Conservation (phyloP, 2,329 filamentous ascomycete species). For the Exutisphaerella laricina region DNA sequence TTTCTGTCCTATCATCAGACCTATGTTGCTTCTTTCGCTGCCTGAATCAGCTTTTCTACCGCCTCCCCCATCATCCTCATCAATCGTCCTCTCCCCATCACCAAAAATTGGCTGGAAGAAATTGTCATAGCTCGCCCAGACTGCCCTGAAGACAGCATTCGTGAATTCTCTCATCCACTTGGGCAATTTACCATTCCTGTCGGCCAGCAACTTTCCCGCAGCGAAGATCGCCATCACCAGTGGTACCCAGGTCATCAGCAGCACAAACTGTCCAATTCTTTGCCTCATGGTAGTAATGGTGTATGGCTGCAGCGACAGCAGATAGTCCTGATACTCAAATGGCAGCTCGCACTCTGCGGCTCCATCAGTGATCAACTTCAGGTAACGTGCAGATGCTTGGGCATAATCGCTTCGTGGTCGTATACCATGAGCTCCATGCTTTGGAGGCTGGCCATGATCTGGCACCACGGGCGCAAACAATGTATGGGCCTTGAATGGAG, state of each 20-base stretch:
- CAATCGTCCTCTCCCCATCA: slow-evolving; percentile 68
- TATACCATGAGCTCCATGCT: slow-evolving; percentile 41
- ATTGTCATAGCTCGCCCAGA: slow-evolving; percentile 62
- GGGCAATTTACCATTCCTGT: slow-evolving; percentile 63
- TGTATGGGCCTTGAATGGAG: slow-evolving; percentile 76
- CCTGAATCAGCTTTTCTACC: not conserved
- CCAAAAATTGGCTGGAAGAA: slow-evolving; percentile 67
- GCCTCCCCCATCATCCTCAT: slow-evolving; percentile 19
- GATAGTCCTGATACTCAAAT: slow-evolving; percentile 66
- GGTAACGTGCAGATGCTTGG: slow-evolving; percentile 76
- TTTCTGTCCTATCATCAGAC: slow-evolving; percentile 2
- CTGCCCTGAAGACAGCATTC: slow-evolving; percentile 49
- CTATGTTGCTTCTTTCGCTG: not conserved
- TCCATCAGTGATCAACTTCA: slow-evolving; percentile 72
- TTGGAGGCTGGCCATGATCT: slow-evolving; percentile 27
- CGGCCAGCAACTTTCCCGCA: slow-evolving; percentile 49
- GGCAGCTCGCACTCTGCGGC: slow-evolving; percentile 77
- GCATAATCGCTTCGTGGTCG: slow-evolving; percentile 67
- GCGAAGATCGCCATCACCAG: slow-evolving; percentile 51
- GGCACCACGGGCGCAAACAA: slow-evolving; percentile 60
- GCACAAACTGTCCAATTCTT: slow-evolving; percentile 56
- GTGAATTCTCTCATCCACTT: slow-evolving; percentile 56
- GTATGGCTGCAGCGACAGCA: slow-evolving; percentile 65
- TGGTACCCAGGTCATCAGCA: slow-evolving; percentile 57
- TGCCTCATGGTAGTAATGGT: slow-evolving; percentile 63